Base-by-base conservation (phyloP, 805 yeast genomes). In the Suhomyces pyralidae region DNA sequence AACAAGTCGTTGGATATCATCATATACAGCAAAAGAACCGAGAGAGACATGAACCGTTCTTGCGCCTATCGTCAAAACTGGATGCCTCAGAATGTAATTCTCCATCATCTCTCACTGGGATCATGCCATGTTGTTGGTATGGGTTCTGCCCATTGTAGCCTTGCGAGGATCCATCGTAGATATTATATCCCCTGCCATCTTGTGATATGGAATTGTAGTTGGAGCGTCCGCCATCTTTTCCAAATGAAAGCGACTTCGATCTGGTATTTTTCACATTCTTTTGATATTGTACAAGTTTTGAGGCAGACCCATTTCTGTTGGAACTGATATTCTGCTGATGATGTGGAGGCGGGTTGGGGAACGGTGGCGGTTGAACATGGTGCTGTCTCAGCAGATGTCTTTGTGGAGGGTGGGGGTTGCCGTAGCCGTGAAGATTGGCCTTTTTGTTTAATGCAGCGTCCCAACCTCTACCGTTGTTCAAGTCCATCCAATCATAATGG, bases 401-500 rank as follows among this genome's bases (percentile, higher is more conserved):
- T 46, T 64, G 68, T 43, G 82, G 81, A 44, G 97, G 97, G 61
- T 85, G 88, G 56, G 97, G 97, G 69, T 91, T 94, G 34, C 97
- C 97, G 69, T 92, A 92, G 43, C 98, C 98, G 70, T 92, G 97
- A 57, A 92, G 74, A 65, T 92, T 92, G 51, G 97, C 96, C 70
- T 92, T 92, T 68, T 90, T 91, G 71, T 91, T 91, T 57, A 87
- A 83, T 17, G 88, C 77, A 28, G 89, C 81, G 72, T 94, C 98
- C 97, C 97, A 93, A 50, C 98, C 98, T 68, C 86, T 85, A 55
- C 98, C 98, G 52, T 88, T 90, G 68, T 94, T 94, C 61, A 94
- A 78, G 63, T 87, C 88, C 97, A 91, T 90, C 99, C 99, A 94
- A 76, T 94, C 99, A 71, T 91, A 94, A 64, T 89, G 92, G 45